Percentiles rank a stretch among this genome's conserved stretches.
phyloP scores from a whole-genome alignment of 352 stramenopile species.

The Lagenidium sp. region DNA sequence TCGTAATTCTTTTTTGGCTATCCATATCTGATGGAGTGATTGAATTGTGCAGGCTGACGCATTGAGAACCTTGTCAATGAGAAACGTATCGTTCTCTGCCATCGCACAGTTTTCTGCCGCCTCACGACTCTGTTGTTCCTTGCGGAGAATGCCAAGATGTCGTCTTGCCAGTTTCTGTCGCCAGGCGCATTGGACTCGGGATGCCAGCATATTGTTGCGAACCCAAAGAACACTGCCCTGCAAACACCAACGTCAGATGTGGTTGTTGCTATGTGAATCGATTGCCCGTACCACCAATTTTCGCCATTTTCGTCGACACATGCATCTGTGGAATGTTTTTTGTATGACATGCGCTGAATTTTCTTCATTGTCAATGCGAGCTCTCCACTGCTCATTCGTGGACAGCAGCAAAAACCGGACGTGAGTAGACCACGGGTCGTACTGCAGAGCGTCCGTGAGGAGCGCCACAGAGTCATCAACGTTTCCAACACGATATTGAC shows the following conservation, averaged over 20 bases:
- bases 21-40: constrained; percentile 31
- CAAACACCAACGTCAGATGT: too few relatives aligned
- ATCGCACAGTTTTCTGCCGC: constrained; percentile 21
- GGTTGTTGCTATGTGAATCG: too few relatives aligned
- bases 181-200: constrained; percentile 52
- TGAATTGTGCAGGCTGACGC: constrained; percentile 38
- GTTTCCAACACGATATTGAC: constrained; percentile 27
- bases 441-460: constrained; percentile 24
- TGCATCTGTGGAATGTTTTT: too few relatives aligned
- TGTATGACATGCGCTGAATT: too few relatives aligned
- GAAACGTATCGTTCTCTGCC: constrained; percentile 28
- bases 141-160: constrained; percentile 13
- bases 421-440: constrained; percentile 31
- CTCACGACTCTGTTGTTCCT: constrained; percentile 26
- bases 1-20: constrained; percentile 15
- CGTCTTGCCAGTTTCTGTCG: constrained; percentile 14
- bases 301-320: constrained; percentile 15
- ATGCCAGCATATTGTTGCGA: too few relatives aligned
- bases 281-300: constrained; percentile 8
- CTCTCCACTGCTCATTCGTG: constrained; percentile 31
- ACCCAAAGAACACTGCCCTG: too few relatives aligned
- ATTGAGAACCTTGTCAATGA: constrained; percentile 28
- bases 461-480: constrained; percentile 14
- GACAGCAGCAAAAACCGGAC: constrained; percentile 33
- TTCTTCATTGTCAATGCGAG: constrained; percentile 31